Conservation (phyloP, 345 rosid species). For the Camelina neglecta region DNA sequence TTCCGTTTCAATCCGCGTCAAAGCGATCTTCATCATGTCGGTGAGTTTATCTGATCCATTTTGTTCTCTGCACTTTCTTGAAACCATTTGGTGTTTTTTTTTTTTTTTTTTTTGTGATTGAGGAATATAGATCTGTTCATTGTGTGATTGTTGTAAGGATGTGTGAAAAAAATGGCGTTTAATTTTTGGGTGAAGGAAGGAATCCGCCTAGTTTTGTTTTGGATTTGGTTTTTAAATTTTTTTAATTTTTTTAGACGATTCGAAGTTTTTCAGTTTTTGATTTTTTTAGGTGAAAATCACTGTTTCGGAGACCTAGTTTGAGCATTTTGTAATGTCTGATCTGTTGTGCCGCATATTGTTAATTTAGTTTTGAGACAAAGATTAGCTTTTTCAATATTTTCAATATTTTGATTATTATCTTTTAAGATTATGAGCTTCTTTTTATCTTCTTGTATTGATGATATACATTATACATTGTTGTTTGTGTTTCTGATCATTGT, state of each 20-base stretch:
- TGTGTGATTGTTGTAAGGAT: background rate
- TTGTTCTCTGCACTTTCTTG: background rate
- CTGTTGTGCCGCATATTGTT: background rate
- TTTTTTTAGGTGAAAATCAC: background rate
- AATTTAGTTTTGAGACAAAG: background rate
- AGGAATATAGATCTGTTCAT: constrained; percentile 37
- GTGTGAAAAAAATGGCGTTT: too few species aligned
- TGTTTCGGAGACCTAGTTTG: background rate
- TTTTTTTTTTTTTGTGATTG: background rate
- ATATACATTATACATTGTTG: background rate
- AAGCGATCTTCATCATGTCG: constrained; percentile 32
- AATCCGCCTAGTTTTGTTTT: too few species aligned
- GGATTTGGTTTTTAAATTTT: too few species aligned
- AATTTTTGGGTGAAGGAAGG: too few species aligned
- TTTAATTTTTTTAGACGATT: background rate
- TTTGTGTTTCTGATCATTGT: background rate
- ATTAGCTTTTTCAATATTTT: background rate
- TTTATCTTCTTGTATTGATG: constrained; percentile 9
- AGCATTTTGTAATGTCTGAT: constrained; percentile 5
- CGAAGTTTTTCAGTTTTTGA: background rate
- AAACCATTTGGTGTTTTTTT: background rate
- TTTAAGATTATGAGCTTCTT: background rate
- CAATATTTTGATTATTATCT: background rate
- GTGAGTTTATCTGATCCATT: constrained; percentile 19
- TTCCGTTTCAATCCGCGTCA: constrained; percentile 28